Evolutionary conservation across 768 basidiomycete genomes (phyloP), one percentile per base, ranked within the genome.

Genomic region (Cystoderma amianthinum): DNA sequence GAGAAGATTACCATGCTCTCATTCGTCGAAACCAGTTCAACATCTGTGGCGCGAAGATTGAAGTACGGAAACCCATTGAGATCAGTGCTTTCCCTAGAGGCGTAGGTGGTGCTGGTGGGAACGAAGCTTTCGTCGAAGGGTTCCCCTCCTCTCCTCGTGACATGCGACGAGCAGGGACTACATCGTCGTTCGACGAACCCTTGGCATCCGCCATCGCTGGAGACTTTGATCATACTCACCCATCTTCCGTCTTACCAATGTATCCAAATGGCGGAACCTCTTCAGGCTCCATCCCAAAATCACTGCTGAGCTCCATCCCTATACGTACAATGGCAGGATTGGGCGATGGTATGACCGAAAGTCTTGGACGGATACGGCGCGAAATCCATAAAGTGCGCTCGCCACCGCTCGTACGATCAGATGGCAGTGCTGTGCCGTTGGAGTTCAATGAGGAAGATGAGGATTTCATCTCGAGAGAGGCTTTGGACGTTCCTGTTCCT

Each of bases 1-100:
- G 78, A 10, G 78, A 83, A 47, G 82, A 91, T 49, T 88, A 90
- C 53, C 81, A 89, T 42, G 82, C 86, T 0, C 74, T 86, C n/a
- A 74, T 83, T 25, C 77, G 79, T 23, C 69, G 72, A 3, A 76
- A 75, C 46, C 74, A 77, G 41, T 68, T 85, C 35, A 78, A 80
- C 43, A 65, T 82, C 23, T 58, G 65, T 1, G 77, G 74, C 1
- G 37, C 53, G 25, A 78, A 75, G 69, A 73, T 92, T 41, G 76
- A 82, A 11, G 88, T 90, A 5, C 75, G 86, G 13, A 72, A 69
- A 38, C 77, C 85, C 38, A 82, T 92, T 5, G 77, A 83, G 51
- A 72, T 83, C 30, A 78, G 69, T 43, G 76, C 78, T 0, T 76
- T 72, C 44, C 19, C 68, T 0, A 58, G 62, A 3, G 59, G 59